Evolutionary conservation across 1,284 basidiomycete species (phyloP).

Genomic region (Malassezia furfur): DNA sequence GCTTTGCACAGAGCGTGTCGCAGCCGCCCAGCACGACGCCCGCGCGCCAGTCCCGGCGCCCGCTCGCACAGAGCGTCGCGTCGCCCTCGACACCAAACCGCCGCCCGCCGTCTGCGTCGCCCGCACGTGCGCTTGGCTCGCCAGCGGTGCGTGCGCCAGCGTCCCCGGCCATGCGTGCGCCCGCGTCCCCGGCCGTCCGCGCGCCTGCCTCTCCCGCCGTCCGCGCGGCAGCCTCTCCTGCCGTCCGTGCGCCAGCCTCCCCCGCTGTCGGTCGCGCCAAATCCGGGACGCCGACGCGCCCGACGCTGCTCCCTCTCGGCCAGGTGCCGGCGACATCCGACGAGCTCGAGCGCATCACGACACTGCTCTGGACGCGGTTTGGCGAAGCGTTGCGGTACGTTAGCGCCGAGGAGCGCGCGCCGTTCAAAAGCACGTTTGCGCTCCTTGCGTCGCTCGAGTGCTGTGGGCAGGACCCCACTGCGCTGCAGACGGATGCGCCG

Average conservation of each 20-base stretch:
- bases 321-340: conserved; percentile 20
- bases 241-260: too few relatives aligned
- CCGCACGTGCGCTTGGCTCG: neutral
- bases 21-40: too few relatives aligned
- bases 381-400: conserved; percentile 36
- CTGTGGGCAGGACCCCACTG: conserved; percentile 25
- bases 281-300: neutral
- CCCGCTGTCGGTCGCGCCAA: too few relatives aligned
- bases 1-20: neutral
- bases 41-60: neutral
- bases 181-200: too few relatives aligned
- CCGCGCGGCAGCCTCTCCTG: too few relatives aligned
- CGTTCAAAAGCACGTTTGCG: conserved; percentile 30
- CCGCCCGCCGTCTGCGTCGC: conserved; percentile 13
- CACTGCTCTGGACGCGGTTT: conserved; percentile 34
- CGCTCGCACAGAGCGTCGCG: neutral
- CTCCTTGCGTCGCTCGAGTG: conserved; percentile 18
- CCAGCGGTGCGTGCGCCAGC: conserved; percentile 4
- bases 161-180: neutral
- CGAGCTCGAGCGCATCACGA: conserved; percentile 34
- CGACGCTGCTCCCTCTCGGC: conserved; percentile 5
- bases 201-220: too few relatives aligned
- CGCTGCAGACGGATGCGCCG: conserved; percentile 18
- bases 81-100: conserved; percentile 8
- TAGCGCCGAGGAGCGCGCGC: conserved; percentile 21